Percentiles rank a stretch among this genome's conserved stretches.
phyloP scores from a whole-genome alignment of 345 rosid species.

The Brassica carinata region DNA sequence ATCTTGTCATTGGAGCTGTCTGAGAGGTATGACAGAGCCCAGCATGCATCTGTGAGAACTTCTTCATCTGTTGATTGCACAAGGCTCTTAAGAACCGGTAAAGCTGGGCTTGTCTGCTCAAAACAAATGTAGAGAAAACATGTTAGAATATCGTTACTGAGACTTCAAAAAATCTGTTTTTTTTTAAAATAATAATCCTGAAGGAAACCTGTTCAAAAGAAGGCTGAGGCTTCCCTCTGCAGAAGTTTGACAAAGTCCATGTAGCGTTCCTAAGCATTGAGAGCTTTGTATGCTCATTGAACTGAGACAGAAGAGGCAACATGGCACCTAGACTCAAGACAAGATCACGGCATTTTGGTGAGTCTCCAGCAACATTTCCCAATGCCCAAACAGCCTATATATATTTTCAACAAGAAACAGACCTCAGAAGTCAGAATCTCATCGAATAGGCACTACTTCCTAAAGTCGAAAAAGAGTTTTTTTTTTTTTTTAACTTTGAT shows the following conservation, averaged over 20 bases:
- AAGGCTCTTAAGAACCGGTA: conserved; percentile 71
- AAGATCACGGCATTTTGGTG: conserved; percentile 79
- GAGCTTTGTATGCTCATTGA: conserved; percentile 71
- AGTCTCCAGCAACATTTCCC: conserved; percentile 93
- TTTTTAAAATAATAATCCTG: background rate
- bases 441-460: background rate
- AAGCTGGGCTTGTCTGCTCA: conserved; percentile 70
- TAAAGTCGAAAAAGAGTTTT: background rate
- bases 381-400: conserved; percentile 84
- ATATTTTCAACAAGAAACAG: background rate
- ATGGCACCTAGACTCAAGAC: conserved; percentile 66
- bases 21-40: conserved; percentile 87
- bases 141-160: background rate
- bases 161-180: background rate
- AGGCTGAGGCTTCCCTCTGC: conserved; percentile 86
- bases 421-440: background rate
- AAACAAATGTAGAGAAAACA: background rate
- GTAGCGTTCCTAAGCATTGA: conserved; percentile 91
- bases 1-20: conserved; percentile 74
- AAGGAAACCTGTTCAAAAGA: conserved; percentile 65
- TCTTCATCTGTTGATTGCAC: conserved; percentile 76
- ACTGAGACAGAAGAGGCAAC: conserved; percentile 62
- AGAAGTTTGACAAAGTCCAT: conserved; percentile 87
- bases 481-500: background rate
- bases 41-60: conserved; percentile 86